A percentile compares a stretch with the other conserved stretches of the same genome.
phyloP scores from a whole-genome alignment of 1,284 basidiomycete genomes.

The Ceratobasidium sp. region DNA sequence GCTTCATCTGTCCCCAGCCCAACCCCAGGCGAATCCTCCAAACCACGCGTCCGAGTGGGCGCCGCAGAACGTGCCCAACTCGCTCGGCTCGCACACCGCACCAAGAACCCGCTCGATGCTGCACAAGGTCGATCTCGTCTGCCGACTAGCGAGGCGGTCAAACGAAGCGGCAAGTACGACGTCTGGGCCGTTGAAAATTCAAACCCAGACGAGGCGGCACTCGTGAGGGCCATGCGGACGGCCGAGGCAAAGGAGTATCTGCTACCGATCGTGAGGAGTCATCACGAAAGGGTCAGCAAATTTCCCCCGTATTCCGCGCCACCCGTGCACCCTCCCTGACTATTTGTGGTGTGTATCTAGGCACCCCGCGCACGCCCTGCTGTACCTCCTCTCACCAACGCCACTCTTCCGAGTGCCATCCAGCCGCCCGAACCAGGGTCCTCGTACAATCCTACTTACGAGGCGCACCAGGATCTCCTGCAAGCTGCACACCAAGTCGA shows the following conservation, averaged over 20 bases:
- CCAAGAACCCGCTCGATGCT: constrained; percentile 75
- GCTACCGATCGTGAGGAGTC: constrained; percentile 58
- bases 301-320: background rate
- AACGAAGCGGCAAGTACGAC: constrained; percentile 79
- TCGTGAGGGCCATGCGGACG: constrained; percentile 56
- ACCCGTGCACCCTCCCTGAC: constrained; percentile 19
- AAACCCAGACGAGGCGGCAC: constrained; percentile 60
- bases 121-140: constrained; percentile 29
- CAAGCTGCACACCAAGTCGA: constrained; percentile 78
- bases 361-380: constrained; percentile 64
- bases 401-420: constrained; percentile 73
- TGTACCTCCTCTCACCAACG: constrained; percentile 65
- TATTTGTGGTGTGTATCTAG: constrained; percentile 23
- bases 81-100: constrained; percentile 77
- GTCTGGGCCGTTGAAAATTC: constrained; percentile 68
- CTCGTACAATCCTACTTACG: constrained; percentile 92
- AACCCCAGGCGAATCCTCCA: constrained; percentile 51
- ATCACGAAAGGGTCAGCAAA: constrained; percentile 65
- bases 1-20: constrained; percentile 42
- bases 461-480: constrained; percentile 83
- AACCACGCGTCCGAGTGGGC: constrained; percentile 61
- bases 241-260: constrained; percentile 54
- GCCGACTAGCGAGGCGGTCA: constrained; percentile 70
- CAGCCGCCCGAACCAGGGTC: constrained; percentile 85
- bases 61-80: constrained; percentile 80